Conservation (phyloP, 2,329 filamentous ascomycete genomes). For the Tetracladium maxilliforme region DNA sequence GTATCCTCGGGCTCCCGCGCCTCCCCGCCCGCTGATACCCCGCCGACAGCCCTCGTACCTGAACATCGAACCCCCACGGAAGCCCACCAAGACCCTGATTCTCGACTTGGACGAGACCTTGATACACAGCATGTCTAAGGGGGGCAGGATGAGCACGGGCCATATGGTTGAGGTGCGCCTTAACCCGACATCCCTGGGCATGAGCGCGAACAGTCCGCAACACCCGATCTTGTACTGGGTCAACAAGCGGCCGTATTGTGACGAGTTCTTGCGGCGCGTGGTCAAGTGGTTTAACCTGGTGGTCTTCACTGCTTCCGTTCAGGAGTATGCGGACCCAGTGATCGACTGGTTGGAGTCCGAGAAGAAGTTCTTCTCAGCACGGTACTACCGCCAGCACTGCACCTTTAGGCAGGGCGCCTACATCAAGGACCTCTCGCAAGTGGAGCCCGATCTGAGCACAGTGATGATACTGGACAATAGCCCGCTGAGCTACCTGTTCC, state of each 20-base stretch:
- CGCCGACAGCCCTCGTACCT: conserved; percentile 81
- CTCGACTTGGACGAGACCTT: conserved; percentile 93
- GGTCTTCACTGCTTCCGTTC: conserved; percentile 91
- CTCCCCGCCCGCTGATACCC: conserved; percentile 80
- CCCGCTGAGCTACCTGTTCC: conserved; percentile 95
- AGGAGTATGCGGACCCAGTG: conserved; percentile 96
- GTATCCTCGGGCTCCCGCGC: conserved; percentile 80
- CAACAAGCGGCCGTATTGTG: conserved; percentile 91
- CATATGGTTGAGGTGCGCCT: conserved; percentile 98
- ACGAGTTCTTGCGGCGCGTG: conserved; percentile 84
- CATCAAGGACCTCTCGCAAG: conserved; percentile 92
- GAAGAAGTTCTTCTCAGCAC: conserved; percentile 84
- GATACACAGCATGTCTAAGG: conserved; percentile 96
- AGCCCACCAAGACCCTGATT: conserved; percentile 82
- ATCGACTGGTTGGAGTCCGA: conserved; percentile 98
- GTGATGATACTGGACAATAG: conserved; percentile 99
- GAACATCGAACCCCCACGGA: conserved; percentile 34
- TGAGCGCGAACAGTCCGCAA: conserved; percentile 59
- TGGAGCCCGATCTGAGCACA: conserved; percentile 92
- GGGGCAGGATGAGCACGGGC: conserved; percentile 85
- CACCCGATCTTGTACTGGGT: conserved; percentile 98
- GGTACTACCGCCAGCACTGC: conserved; percentile 95
- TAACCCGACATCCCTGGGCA: conserved; percentile 54
- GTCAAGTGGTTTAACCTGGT: conserved; percentile 98
- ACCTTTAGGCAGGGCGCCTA: conserved; percentile 91